Evolutionary conservation across 208 protist genomes (phyloP).

Genomic region (Trypanosoma scelopori): DNA sequence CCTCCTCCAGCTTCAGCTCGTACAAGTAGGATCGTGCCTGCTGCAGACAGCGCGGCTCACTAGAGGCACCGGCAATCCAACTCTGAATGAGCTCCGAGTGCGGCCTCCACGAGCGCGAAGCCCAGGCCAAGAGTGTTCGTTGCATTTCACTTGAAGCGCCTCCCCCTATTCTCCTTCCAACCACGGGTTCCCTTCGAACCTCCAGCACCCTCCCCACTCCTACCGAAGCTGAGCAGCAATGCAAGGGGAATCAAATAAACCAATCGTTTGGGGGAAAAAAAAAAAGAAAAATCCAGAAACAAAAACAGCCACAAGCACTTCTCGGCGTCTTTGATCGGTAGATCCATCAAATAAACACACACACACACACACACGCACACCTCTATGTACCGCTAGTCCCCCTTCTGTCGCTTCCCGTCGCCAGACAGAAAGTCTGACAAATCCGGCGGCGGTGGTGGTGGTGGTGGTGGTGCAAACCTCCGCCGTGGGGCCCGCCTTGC

Average conservation of each 20-base stretch:
- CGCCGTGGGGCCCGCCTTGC: conserved; percentile 3
- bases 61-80: conserved; percentile 43
- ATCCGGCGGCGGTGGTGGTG: not conserved
- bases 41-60: conserved; percentile 29
- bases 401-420: conserved; percentile 1
- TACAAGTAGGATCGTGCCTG: conserved; percentile 40
- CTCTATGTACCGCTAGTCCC: conserved; percentile 4
- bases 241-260: too few relatives aligned
- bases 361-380: not conserved
- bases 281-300: not conserved
- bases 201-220: not conserved
- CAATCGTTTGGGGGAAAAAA: conserved; percentile 1
- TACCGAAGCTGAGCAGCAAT: not conserved
- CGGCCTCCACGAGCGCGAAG: conserved; percentile 47
- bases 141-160: conserved; percentile 3
- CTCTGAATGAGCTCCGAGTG: conserved; percentile 66
- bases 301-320: not conserved
- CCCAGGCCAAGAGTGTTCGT: conserved; percentile 3
- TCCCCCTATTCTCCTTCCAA: not conserved
- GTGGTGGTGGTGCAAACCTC: conserved; percentile 4
- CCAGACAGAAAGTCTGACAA: conserved; percentile 1
- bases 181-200: not conserved
- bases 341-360: not conserved
- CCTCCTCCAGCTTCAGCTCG: conserved; percentile 30
- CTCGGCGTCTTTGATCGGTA: too few relatives aligned